phyloP scores from a whole-genome alignment of 441 rosid species.

The Geranium incanum region DNA sequence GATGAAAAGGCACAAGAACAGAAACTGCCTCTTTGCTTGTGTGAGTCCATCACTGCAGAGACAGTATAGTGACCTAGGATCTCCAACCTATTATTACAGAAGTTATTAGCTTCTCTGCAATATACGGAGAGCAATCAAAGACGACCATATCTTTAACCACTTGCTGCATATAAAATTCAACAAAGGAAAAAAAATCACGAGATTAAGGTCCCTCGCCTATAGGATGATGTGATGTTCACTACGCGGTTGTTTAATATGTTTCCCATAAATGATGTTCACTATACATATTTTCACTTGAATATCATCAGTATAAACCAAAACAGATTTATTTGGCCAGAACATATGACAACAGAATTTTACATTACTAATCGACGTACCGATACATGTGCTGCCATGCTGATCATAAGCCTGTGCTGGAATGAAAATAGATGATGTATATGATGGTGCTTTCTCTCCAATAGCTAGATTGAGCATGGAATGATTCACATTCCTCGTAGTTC shows the following conservation, averaged over 20 bases:
- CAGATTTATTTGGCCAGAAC: no score
- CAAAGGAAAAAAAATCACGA: neutral
- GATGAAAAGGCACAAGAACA: constrained; percentile 43
- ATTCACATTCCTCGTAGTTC: no score
- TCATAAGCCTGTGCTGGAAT: no score
- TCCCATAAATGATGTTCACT: neutral
- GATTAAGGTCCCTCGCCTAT: neutral
- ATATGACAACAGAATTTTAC: no score
- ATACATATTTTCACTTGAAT: neutral
- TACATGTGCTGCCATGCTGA: no score
- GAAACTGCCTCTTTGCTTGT: constrained; percentile 52
- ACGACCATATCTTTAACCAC: neutral
- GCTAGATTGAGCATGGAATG: no score
- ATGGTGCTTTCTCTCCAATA: no score
- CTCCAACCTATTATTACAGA: constrained; percentile 11
- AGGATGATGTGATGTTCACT: neutral
- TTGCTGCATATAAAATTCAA: neutral
- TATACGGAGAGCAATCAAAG: no score
- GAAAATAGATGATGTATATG: no score
- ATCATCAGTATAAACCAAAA: no score
- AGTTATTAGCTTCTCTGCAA: constrained; percentile 4
- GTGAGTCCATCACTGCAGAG: constrained; percentile 6
- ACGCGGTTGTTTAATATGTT: neutral
- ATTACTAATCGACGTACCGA: no score
- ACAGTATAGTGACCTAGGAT: constrained; percentile 26